phyloP scores from a whole-genome alignment of 345 rosid species.

The Pistacia vera region DNA sequence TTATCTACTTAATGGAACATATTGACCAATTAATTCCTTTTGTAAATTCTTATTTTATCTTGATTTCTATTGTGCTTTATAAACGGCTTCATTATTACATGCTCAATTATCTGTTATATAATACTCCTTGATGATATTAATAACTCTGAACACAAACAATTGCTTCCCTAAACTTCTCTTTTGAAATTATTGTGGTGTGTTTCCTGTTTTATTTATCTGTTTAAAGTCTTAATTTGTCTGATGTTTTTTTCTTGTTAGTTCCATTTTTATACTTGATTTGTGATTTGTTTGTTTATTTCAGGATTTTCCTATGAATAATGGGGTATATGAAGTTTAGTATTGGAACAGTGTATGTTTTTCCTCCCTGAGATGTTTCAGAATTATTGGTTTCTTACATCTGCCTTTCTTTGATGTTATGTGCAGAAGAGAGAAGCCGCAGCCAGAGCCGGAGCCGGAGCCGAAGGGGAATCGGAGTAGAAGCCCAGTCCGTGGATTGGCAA shows the following conservation, averaged over 20 bases:
- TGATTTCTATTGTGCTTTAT: background rate
- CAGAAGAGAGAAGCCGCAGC: conserved; percentile 43
- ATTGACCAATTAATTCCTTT: background rate
- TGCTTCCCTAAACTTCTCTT: background rate
- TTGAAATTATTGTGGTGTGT: background rate
- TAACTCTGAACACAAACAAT: background rate
- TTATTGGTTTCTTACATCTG: background rate
- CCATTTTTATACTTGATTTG: background rate
- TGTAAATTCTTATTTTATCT: background rate
- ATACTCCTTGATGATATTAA: background rate
- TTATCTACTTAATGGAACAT: background rate
- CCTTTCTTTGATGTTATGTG: conserved; percentile 15
- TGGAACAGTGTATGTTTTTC: background rate
- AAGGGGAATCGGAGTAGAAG: conserved; percentile 78
- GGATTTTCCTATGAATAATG: background rate
- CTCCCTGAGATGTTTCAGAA: background rate
- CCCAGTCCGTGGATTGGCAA: conserved; percentile 58
- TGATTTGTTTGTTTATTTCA: background rate
- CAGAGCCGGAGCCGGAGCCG: conserved; percentile 52
- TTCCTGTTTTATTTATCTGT: background rate
- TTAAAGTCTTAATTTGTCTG: background rate
- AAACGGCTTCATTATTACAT: background rate
- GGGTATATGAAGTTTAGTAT: background rate
- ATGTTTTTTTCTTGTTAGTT: background rate
- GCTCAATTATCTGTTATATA: background rate